A percentile compares a stretch with the other conserved stretches of the same genome.
phyloP scores from a whole-genome alignment of 371 early-diverging fungal genomes.

The Mucor circinelloides region DNA sequence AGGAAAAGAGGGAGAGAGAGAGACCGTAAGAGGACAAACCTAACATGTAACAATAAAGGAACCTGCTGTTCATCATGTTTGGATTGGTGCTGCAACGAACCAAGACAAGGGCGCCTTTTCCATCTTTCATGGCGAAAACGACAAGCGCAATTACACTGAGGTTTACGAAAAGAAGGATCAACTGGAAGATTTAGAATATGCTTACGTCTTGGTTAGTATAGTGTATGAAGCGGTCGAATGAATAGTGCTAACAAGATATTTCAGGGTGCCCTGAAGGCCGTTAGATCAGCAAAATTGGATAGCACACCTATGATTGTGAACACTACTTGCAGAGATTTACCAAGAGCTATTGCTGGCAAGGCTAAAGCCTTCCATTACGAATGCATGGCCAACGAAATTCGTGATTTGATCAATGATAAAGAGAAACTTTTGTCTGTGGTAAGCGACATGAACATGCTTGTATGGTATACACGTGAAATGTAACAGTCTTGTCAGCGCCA shows the following conservation, averaged over 20 bases:
- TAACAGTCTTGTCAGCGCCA: conserved; percentile 8
- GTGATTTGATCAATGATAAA: neutral
- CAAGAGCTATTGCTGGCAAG: conserved; percentile 11
- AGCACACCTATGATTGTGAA: conserved; percentile 8
- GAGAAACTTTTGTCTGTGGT: conserved; percentile 11
- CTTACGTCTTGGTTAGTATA: conserved; percentile 12
- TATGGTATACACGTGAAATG: neutral
- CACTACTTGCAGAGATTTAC: conserved; percentile 19
- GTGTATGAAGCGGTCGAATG: neutral
- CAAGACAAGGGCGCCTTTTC: conserved; percentile 11
- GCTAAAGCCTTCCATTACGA: neutral
- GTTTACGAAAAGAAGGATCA: conserved; percentile 1
- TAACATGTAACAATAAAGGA: neutral
- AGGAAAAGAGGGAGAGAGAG: neutral
- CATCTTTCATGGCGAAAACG: conserved; percentile 16
- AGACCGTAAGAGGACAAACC: neutral
- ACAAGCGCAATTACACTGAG: conserved; percentile 10
- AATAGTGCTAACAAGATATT: neutral
- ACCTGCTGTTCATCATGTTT: conserved; percentile 1
- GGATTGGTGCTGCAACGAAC: conserved; percentile 20
- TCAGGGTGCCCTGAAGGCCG: conserved; percentile 12
- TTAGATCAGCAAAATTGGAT: neutral
- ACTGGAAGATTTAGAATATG: conserved; percentile 18
- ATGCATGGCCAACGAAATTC: neutral
- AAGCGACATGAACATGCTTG: neutral